Evolutionary conservation across 1,139 yeast species (phyloP).

Genomic region (Diutina neorugosa): DNA sequence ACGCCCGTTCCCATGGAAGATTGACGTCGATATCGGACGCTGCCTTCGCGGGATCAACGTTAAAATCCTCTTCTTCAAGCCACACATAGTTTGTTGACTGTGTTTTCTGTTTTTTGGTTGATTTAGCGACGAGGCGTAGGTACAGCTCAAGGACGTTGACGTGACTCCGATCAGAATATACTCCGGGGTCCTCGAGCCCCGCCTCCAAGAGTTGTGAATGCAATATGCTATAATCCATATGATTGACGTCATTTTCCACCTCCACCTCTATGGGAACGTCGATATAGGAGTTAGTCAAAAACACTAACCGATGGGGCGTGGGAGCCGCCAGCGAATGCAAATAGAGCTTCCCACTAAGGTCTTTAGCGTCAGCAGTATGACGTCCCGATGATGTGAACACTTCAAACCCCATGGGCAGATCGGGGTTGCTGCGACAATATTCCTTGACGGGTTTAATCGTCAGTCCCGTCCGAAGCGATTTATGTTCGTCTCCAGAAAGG

Average conservation of each 20-base stretch:
- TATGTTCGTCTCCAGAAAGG: background rate
- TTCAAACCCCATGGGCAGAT: background rate
- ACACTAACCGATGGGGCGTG: constrained; percentile 11
- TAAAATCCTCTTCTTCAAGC: constrained; percentile 6
- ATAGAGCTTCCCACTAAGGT: background rate
- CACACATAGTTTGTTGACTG: constrained; percentile 1
- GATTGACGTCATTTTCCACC: constrained; percentile 9
- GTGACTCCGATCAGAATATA: background rate
- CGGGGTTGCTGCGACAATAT: background rate
- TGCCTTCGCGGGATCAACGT: constrained; percentile 5
- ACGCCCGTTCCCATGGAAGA: background rate
- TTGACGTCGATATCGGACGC: background rate
- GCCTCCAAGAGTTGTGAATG: background rate
- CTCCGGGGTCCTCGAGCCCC: background rate
- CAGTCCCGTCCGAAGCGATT: background rate
- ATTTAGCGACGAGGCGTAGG: constrained; percentile 3
- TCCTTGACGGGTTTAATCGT: background rate
- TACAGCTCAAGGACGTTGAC: constrained; percentile 7
- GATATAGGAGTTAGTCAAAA: constrained; percentile 9
- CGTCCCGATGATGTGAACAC: background rate
- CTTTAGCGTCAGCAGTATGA: background rate
- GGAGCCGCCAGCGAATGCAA: constrained; percentile 5
- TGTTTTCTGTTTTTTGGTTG: background rate
- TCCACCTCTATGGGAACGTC: background rate
- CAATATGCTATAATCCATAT: constrained; percentile 13